Base-by-base conservation (phyloP, 805 yeast genomes). In the Saturnispora serradocipensis region DNA sequence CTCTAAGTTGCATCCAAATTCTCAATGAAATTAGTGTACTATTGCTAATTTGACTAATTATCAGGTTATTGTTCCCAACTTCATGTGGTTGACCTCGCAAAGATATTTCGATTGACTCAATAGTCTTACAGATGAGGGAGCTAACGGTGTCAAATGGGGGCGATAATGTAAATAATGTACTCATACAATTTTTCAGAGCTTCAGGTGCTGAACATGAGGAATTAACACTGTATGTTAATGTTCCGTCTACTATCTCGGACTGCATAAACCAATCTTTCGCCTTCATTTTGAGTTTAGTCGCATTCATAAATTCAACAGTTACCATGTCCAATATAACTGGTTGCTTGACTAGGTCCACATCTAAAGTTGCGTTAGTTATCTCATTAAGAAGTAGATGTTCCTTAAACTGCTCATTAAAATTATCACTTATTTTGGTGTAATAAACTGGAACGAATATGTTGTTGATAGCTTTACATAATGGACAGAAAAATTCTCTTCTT, bases 391-490 rank as follows among this genome's bases (percentile, higher is more conserved):
- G 39, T 15, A 56, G 10, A 10, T 34, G 28, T 9, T 42, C 35
- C 5, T 36, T 50, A 40, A 63, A 49, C 18, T 61, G 57, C 16
- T 56, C 56, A 11, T 42, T 46, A 36, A 65, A 57, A 2, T 48
- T 52, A 3, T 59, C 62, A 16, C 47, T 54, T 60, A 84, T 84
- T 4, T 69, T 58, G 2, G 72, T 61, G 80, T 87, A 84, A 35
- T 84, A 62, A 1, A 86, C 71, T 0, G 98, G 99, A 43, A 91
- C 69, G 62, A 91, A 88, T 53, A 84, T 75, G 62, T 91, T 91
- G 61, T 85, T 86, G 44, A 91, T 72, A 0, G 95, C 84, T 54
- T 88, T 88, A 71, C 99, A 91, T 36, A 91, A 74, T 0, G 98
- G 98, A 61, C 99, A 91, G 25, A 87, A 68, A 57, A 87, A 84